Evolutionary conservation across 768 basidiomycete genomes (phyloP).

Genomic region (Tulasnella sp.): DNA sequence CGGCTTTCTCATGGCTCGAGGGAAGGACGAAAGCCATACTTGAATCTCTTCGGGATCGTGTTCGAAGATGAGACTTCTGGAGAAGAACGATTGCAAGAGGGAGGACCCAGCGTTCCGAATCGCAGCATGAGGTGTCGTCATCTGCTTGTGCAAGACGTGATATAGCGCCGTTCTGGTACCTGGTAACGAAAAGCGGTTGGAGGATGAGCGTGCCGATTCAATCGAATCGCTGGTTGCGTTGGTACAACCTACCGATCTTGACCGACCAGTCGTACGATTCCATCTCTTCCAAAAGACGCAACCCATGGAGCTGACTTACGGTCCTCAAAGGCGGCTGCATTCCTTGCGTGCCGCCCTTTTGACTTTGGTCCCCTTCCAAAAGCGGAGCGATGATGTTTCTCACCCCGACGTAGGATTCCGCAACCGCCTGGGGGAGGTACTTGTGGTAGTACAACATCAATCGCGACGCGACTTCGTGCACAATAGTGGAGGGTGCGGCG

Average conservation of each 20-base stretch:
- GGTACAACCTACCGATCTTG: constrained; percentile 41
- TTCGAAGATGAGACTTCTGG: constrained; percentile 73
- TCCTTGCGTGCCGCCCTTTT: constrained; percentile 34
- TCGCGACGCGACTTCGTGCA: constrained; percentile 76
- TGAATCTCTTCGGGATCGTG: constrained; percentile 66
- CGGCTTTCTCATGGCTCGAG: constrained; percentile 42
- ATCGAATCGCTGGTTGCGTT: constrained; percentile 5
- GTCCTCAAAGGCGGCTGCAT: constrained; percentile 44
- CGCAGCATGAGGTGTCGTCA: constrained; percentile 48
- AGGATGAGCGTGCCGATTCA: background rate
- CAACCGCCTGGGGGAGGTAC: constrained; percentile 66
- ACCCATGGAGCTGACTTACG: constrained; percentile 69
- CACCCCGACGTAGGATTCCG: constrained; percentile 44
- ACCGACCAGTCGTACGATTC: constrained; percentile 77
- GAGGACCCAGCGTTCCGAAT: constrained; percentile 50
- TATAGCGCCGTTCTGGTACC: constrained; percentile 50
- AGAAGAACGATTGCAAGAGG: constrained; percentile 64
- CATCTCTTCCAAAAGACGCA: constrained; percentile 68
- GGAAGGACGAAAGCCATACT: constrained; percentile 70
- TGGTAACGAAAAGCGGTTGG: constrained; percentile 34
- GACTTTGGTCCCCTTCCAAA: background rate
- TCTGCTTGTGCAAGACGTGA: constrained; percentile 65
- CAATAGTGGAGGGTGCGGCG: constrained; percentile 40
- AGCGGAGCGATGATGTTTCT: background rate
- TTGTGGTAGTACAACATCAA: constrained; percentile 83